Base-by-base conservation (phyloP, 2,329 filamentous ascomycete genomes). In the Keithomyces neogunnii region DNA sequence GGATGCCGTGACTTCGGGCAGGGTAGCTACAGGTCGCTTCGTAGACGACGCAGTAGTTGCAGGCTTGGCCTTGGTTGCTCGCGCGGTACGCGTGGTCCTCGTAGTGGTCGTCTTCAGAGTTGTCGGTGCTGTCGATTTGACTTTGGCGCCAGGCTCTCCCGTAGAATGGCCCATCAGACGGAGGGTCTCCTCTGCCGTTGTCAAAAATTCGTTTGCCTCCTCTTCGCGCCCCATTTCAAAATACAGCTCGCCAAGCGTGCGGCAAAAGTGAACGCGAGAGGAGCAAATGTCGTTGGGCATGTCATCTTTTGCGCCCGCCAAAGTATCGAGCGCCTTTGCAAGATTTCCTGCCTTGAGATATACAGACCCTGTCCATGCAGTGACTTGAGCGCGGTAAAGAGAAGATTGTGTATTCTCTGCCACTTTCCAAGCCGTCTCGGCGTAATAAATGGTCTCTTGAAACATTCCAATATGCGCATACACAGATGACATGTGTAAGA, bases 391-490 rank as follows among this genome's bases (percentile, higher is more conserved):
- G 42, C 73, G 67, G 59, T 80, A 78, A 10, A 84, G 74, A 36
- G 78, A 74, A 0, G 86, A 84, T 46, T 78, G 73, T 7, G 87
- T 80, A n/a, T 78, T 81, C 53, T 78, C 76, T 28, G 88, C 88
- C 53, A 95, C 80, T 60, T 86, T 89, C 50, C 86, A 75, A 0
- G 90, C 90, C 60, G 93, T 87, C 58, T 96, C 86, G 1, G 86
- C 85, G 59, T 95, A 95, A 64, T 91, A 93, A 1, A 92, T 71
- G 2, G 92, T 92, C 65, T 97, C 92, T 54, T 89, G 84, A 56
- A 90, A 89, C 69, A 95, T 80, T 31, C 93, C 93, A 56, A 93
- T 80, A 57, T 95, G 86, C 1, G 86, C 82, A 59, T 91, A 96
- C 1, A 95, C 73, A 3, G 79, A 78, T 0, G 89, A 89, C 3